Base-by-base conservation (phyloP, 345 rosid species). In the Mangifera indica region DNA sequence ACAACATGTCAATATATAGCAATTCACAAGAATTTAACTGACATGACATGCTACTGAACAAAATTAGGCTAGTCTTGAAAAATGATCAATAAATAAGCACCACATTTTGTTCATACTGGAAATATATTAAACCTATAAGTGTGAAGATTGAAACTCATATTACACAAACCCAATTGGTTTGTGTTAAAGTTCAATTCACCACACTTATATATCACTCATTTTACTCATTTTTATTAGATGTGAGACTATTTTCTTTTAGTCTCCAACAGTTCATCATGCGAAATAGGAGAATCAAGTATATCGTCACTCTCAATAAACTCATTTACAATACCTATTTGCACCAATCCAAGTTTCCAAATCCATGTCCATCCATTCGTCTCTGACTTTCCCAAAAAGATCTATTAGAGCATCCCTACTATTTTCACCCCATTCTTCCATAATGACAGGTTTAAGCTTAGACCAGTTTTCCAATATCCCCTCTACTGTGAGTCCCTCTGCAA, bases 331-430 rank as follows among this genome's bases (percentile, higher is more conserved):
- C 98, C 95, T 91, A 78, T 94, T 94, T n/a, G 98, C 97, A 84
- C 88, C 89, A 70, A 94, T 90, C 97, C 95, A 92, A 60, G 95
- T 84, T 5, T 84, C 67, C 83, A 92, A 78, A 78, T 90, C 97
- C 14, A 72, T 79, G 34, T 84, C 87, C 46, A 94, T 87, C 98
- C 98, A 94, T 73, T 92, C 89, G 81, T 94, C 98, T 79, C 95
- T 84, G 80, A 94, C 87, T 76, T 86, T 87, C 14, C 98, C 97
- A 44, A 92, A 94, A 66, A 92, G 92, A 67, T 87, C 89, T 2
- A 94, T 58, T 44, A 94, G 69, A 60, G 45, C 82, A 66, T 90
- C 97, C 76, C 82, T 83, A 69, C 81, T 83, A 67, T 89, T 79
- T 80, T 94, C 97, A 45, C 69, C 84, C 93, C 95, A 90, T 81